These are phyloP conservation scores for Bullera alba DNA, from an alignment of 768 basidiomycete species.

Conservation along the genomic window DNA sequence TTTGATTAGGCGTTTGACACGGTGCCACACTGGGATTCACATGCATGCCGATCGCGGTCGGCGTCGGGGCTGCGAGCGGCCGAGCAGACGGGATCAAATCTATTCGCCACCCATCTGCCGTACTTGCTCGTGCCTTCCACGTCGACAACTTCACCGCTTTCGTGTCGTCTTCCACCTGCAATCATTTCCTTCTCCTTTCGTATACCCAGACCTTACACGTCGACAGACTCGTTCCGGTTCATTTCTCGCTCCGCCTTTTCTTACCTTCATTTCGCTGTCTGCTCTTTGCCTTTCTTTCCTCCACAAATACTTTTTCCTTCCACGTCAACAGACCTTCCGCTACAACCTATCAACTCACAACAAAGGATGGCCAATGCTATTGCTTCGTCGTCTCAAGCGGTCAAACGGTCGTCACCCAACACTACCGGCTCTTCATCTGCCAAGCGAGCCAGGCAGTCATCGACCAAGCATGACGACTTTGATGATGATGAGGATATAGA, in stretches of 20 bases:
- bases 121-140: too few species aligned
- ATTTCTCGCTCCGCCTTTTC: not conserved
- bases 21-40: too few species aligned
- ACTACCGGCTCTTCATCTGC: not conserved
- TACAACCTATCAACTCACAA: not conserved
- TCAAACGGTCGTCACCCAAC: too few species aligned
- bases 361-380: not conserved
- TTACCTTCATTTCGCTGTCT: slow-evolving; percentile 3
- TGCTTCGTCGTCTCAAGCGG: not conserved
- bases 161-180: not conserved
- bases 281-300: not conserved
- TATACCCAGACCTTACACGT: not conserved
- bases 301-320: not conserved
- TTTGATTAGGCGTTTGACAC: too few species aligned
- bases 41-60: too few species aligned
- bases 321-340: not conserved
- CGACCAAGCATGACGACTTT: not conserved
- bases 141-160: too few species aligned
- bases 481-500: not conserved
- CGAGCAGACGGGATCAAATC: too few species aligned
- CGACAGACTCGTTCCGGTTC: not conserved
- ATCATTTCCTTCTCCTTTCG: not conserved
- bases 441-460: not conserved
- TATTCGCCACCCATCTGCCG: too few species aligned
- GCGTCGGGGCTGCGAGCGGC: too few species aligned